Conservation (phyloP, 1,139 yeast species). For the Taiozyma onychis region DNA sequence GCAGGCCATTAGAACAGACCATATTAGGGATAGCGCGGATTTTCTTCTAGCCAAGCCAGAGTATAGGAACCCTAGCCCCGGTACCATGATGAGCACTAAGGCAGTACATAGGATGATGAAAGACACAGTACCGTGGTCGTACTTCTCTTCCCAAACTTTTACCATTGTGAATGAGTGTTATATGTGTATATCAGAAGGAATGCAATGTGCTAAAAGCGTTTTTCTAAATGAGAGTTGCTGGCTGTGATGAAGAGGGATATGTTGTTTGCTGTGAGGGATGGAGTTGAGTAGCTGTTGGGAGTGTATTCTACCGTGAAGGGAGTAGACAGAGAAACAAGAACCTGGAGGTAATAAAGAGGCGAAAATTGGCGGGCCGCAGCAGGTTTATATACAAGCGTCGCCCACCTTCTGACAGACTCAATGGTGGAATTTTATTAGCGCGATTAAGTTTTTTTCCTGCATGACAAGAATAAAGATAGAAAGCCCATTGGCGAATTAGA, state of each 20-base stretch:
- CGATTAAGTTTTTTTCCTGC: neutral
- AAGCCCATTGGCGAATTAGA: neutral
- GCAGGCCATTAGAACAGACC: slow-evolving; percentile 73
- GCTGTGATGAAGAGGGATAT: neutral
- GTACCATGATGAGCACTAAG: slow-evolving; percentile 86
- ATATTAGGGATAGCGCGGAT: slow-evolving; percentile 83
- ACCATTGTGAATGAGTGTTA: slow-evolving; percentile 11
- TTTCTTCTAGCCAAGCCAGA: slow-evolving; percentile 92
- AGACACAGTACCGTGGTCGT: slow-evolving; percentile 46
- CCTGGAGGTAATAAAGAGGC: neutral
- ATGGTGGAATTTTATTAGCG: neutral
- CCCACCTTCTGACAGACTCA: neutral
- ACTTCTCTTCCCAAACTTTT: slow-evolving; percentile 30
- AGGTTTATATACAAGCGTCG: neutral
- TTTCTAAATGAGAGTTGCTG: neutral
- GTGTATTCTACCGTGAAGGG: neutral
- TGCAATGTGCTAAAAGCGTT: neutral
- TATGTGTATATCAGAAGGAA: neutral
- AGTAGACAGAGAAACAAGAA: neutral
- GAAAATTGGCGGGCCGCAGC: neutral
- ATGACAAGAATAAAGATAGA: neutral
- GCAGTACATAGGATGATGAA: slow-evolving; percentile 53
- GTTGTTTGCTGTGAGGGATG: neutral
- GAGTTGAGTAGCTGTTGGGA: neutral
- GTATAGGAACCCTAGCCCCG: slow-evolving; percentile 89